Evolutionary conservation across 495 filamentous ascomycete genomes (phyloP), one percentile per base, ranked within the genome.

Genomic region (Aspergillus egyptiacus): DNA sequence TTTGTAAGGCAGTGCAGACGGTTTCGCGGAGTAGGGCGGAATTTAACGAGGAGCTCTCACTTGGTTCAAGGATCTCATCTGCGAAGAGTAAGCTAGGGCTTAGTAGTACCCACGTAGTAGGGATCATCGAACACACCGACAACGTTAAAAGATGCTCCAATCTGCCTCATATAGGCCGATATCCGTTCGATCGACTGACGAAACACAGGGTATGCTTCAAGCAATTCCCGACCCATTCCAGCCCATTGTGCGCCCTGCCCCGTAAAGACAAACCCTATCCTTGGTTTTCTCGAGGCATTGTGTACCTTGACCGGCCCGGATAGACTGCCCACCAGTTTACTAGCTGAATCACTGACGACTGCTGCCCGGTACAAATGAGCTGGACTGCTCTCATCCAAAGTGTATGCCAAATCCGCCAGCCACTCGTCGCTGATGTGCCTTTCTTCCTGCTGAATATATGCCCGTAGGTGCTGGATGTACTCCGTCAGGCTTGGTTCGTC

Each of bases 161-260:
- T 42, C 49, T 24, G 52, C 37, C 6, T 53, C 51, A 42, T 49
- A 41, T 19, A 66, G 36, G 36, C 40, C 37, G 42, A 50, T 8
- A 48, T 56, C 41, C 44, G 49, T 19, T 48, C 32, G 24, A 67
- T 56, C 0, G 58, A 51, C 15, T 59, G 37, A 23, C 53, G 41
- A 37, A 65, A 64, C 10, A 62, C 45, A 0, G 58, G 46, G 32
- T 64, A 63, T 18, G 57, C 46, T 6, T 61, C 37, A 45, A 58
- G 56, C 23, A 59, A 56, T n/a, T 58, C 59, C 25, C 58, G 51
- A 9, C 65, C 70, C 65, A 68, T 73, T 31, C 54, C 53, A 7
- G 56, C 43, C 66, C 66, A 73, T 48, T 73, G 70, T 13, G 69
- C 70, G 2, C 70, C 70, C 48, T 73, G 70, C 0, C 69, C 69